These are phyloP conservation scores for Triticum urartu DNA, from an alignment of 176 grass and related monocot genomes.

Conservation along the genomic window DNA sequence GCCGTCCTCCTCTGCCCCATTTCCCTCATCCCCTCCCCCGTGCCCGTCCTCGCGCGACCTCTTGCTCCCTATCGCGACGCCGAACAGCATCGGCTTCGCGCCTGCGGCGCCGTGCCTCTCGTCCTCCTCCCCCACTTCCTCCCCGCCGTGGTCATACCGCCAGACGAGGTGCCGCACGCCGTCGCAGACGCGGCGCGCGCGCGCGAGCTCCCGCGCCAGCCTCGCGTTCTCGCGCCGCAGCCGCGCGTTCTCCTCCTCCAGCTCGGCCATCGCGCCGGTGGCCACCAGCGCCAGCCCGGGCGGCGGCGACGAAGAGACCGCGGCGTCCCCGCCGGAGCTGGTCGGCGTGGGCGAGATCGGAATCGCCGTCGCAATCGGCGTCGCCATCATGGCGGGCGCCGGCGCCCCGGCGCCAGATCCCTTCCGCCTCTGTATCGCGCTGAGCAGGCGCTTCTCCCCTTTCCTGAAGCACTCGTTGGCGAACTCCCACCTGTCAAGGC, in stretches of 20 bases:
- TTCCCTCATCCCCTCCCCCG: not conserved
- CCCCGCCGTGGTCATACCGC: conserved; percentile 32
- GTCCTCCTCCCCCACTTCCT: conserved; percentile 17
- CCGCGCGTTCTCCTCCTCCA: conserved; percentile 78
- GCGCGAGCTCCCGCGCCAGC: conserved; percentile 68
- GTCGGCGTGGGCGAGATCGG: conserved; percentile 46
- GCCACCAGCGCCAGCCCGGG: conserved; percentile 5
- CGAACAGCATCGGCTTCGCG: conserved; percentile 56
- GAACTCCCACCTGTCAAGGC: conserved; percentile 87
- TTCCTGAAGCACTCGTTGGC: conserved; percentile 67
- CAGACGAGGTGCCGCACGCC: conserved; percentile 63
- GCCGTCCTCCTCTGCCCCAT: conserved; percentile 19
- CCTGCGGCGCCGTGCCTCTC: not conserved
- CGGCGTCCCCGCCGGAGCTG: conserved; percentile 65
- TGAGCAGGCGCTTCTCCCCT: conserved; percentile 69
- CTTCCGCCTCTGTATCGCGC: conserved; percentile 71
- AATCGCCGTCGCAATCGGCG: conserved; percentile 19
- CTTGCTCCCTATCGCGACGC: conserved; percentile 58
- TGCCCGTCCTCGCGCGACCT: conserved; percentile 17
- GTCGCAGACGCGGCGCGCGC: conserved; percentile 57
- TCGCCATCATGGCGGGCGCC: not conserved
- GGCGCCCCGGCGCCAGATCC: conserved; percentile 8
- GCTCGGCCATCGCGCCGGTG: conserved; percentile 34
- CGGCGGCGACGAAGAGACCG: conserved; percentile 43
- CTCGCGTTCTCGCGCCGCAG: conserved; percentile 72